These are phyloP conservation scores for Logfia minima DNA, from an alignment of 129 eudicot species.

Conservation along the genomic window DNA sequence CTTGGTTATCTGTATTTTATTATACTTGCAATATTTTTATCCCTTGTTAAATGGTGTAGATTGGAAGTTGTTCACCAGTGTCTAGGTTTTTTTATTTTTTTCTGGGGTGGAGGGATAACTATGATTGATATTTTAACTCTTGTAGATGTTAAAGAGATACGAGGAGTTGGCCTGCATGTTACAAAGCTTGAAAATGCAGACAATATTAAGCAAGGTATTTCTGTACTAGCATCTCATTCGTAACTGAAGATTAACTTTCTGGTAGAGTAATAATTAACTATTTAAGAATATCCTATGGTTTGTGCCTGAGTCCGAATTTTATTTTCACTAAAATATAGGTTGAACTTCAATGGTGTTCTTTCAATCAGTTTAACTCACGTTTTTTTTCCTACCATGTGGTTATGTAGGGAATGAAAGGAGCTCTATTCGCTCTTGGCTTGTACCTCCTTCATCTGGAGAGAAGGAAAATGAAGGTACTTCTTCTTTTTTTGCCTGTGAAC, in stretches of 20 bases:
- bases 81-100: background rate
- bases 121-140: constrained; percentile 17
- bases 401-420: constrained; percentile 55
- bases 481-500: background rate
- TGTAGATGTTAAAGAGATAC: constrained; percentile 76
- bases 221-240: background rate
- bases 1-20: background rate
- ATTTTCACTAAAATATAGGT: background rate
- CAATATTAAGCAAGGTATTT: constrained; percentile 54
- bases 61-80: background rate
- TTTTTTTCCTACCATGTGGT: constrained; percentile 24
- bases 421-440: constrained; percentile 82
- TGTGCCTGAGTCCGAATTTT: background rate
- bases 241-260: background rate
- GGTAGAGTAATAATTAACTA: background rate
- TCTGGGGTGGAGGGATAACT: background rate
- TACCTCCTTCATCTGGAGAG: constrained; percentile 43
- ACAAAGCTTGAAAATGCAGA: constrained; percentile 76
- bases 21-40: background rate
- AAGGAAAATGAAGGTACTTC: constrained; percentile 37
- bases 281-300: background rate
- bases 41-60: background rate
- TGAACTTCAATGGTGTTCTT: background rate
- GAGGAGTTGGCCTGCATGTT: constrained; percentile 94
- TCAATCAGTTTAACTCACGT: constrained; percentile 7